phyloP scores from a whole-genome alignment of 768 basidiomycete species.

The Macrocybe gigantea region DNA sequence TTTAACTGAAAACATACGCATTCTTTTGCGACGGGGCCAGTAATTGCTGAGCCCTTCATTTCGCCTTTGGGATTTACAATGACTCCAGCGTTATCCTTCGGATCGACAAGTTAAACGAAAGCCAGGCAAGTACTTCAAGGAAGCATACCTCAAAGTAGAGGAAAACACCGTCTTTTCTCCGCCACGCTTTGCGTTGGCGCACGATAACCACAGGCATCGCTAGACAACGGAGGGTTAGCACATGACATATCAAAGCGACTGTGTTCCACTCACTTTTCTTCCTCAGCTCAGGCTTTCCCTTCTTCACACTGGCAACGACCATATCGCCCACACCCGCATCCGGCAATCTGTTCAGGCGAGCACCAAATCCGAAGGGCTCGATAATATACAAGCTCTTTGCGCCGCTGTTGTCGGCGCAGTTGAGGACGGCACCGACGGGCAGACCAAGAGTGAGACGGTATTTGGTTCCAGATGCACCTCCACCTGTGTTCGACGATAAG shows the following conservation, averaged over 20 bases:
- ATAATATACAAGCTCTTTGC: slow-evolving; percentile 95
- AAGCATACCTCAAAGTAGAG: slow-evolving; percentile 87
- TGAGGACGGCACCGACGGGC: slow-evolving; percentile 89
- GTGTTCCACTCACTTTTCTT: slow-evolving; percentile 83
- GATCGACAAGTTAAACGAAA: no score
- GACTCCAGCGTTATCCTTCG: slow-evolving; percentile 93
- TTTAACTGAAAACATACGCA: slow-evolving; percentile 55
- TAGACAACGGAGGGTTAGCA: slow-evolving; percentile 19
- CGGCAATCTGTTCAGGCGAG: slow-evolving; percentile 94
- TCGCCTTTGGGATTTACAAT: slow-evolving; percentile 99
- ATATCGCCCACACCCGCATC: slow-evolving; percentile 95
- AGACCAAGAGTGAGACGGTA: slow-evolving; percentile 94
- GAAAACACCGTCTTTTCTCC: slow-evolving; percentile 96
- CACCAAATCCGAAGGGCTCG: slow-evolving; percentile 92
- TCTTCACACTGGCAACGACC: slow-evolving; percentile 97
- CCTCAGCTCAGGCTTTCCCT: slow-evolving; percentile 98
- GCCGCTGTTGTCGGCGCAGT: slow-evolving; percentile 99
- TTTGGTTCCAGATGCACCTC: slow-evolving; percentile 86
- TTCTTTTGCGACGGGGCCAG: slow-evolving; percentile 98
- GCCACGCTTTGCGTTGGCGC: slow-evolving; percentile 98
- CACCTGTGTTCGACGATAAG: slow-evolving; percentile 22
- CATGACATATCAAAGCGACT: background rate
- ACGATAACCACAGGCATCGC: slow-evolving; percentile 97
- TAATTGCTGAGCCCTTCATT: slow-evolving; percentile 99
- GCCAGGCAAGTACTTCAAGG: no score